Conservation (phyloP, 2,329 filamentous ascomycete genomes). For the Microcera coccophila region DNA sequence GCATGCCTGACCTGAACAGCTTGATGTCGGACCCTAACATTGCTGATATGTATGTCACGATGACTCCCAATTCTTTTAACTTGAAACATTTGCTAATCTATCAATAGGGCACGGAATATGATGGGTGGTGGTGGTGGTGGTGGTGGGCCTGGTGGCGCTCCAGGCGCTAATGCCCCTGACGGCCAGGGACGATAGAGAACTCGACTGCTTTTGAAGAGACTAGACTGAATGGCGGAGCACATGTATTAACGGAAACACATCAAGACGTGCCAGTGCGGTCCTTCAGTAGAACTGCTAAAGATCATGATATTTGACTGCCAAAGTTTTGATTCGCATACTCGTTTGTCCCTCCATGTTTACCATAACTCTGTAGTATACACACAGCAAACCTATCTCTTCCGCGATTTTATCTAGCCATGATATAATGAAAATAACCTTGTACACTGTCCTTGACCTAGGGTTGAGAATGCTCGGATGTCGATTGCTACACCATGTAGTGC, state of each 20-base stretch:
- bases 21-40: conserved; percentile 92
- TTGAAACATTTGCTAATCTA: neutral
- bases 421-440: too few species aligned
- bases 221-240: conserved; percentile 11
- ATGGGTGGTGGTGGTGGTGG: conserved; percentile 38
- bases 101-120: conserved; percentile 43
- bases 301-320: conserved; percentile 3
- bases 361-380: too few species aligned
- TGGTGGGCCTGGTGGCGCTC: too few species aligned
- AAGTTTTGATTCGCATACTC: conserved; percentile 1
- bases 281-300: conserved; percentile 21
- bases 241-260: conserved; percentile 19
- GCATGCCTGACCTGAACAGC: conserved; percentile 80
- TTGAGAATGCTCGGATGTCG: too few species aligned
- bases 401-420: too few species aligned
- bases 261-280: conserved; percentile 10
- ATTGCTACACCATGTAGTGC: too few species aligned
- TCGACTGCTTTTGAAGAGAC: neutral
- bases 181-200: conserved; percentile 10
- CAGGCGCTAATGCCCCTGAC: conserved; percentile 27
- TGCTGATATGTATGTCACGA: conserved; percentile 76
- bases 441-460: too few species aligned
- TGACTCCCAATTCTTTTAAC: neutral
- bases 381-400: too few species aligned
- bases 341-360: too few species aligned